These are phyloP conservation scores for Ceriops zippeliana DNA, from an alignment of 345 rosid species.

Conservation along the genomic window DNA sequence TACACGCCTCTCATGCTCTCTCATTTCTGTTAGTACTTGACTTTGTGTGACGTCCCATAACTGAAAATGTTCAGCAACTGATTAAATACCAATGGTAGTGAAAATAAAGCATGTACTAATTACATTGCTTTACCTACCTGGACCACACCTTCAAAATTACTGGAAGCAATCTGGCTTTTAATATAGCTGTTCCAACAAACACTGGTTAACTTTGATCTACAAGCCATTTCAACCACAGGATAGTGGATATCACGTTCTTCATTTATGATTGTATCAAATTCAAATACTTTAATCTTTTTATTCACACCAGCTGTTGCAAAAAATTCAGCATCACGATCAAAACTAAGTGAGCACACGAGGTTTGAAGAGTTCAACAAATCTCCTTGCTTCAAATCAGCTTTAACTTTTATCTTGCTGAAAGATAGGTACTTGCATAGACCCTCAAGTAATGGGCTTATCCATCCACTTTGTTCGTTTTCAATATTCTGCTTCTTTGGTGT, in stretches of 20 bases:
- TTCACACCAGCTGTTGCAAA: conserved; percentile 97
- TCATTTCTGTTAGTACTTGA: conserved; percentile 73
- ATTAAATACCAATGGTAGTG: conserved; percentile 3
- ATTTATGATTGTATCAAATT: conserved; percentile 61
- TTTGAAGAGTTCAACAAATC: conserved; percentile 83
- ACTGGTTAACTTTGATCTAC: conserved; percentile 81
- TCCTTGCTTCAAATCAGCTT: conserved; percentile 89
- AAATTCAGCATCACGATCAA: conserved; percentile 88
- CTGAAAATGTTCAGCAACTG: conserved; percentile 34
- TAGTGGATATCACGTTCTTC: conserved; percentile 76
- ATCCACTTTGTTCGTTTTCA: conserved; percentile 54
- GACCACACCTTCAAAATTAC: conserved; percentile 95
- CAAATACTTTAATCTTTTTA: conserved; percentile 93
- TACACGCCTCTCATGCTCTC: conserved; percentile 86
- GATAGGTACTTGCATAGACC: conserved; percentile 89
- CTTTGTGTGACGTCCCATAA: conserved; percentile 90
- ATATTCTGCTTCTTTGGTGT: conserved; percentile 40
- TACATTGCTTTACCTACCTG: conserved; percentile 50
- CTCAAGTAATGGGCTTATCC: conserved; percentile 95
- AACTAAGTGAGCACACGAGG: conserved; percentile 79
- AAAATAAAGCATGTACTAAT: not conserved
- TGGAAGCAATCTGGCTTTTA: conserved; percentile 91
- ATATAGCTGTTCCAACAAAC: conserved; percentile 91
- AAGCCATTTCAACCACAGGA: conserved; percentile 85
- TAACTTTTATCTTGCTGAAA: conserved; percentile 74